phyloP scores from a whole-genome alignment of 2,329 filamentous ascomycete genomes.

The Fusarium sp. region DNA sequence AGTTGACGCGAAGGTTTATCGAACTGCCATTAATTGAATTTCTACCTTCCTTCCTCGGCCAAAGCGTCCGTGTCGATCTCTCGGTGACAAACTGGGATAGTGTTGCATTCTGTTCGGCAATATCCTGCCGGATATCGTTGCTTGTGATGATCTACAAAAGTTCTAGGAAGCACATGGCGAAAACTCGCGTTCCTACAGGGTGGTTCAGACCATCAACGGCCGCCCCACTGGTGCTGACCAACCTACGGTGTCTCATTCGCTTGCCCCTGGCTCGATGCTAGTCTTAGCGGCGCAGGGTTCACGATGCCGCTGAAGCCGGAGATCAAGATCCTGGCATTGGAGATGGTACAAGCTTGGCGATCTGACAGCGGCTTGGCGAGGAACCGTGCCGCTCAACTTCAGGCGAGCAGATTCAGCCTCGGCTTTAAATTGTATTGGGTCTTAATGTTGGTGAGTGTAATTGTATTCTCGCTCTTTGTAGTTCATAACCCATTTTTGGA shows the following conservation, averaged over 20 bases:
- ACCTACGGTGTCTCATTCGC: slow-evolving; percentile 1
- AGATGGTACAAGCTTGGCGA: slow-evolving; percentile 3
- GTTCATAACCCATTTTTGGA: neutral
- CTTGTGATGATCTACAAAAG: neutral
- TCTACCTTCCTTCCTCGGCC: neutral
- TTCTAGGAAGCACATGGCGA: slow-evolving; percentile 27
- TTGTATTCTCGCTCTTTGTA: neutral
- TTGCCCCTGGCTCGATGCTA: slow-evolving; percentile 5
- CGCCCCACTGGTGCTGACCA: slow-evolving; percentile 6
- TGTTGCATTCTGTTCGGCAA: neutral
- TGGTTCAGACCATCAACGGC: neutral
- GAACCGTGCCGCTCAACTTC: neutral
- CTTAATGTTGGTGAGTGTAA: neutral
- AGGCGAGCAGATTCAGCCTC: neutral
- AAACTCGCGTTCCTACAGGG: slow-evolving; percentile 16
- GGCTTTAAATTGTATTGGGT: neutral
- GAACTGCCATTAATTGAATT: neutral
- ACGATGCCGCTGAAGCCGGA: neutral
- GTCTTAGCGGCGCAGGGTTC: neutral
- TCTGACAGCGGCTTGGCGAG: neutral
- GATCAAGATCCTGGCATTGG: neutral
- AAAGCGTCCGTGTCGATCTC: neutral
- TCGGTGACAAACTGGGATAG: slow-evolving; percentile 25
- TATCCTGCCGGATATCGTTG: slow-evolving; percentile 11
- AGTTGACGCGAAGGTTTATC: too few species aligned